These are phyloP conservation scores for Neurospora hispaniola DNA, from an alignment of 495 filamentous ascomycete species.

Conservation along the genomic window DNA sequence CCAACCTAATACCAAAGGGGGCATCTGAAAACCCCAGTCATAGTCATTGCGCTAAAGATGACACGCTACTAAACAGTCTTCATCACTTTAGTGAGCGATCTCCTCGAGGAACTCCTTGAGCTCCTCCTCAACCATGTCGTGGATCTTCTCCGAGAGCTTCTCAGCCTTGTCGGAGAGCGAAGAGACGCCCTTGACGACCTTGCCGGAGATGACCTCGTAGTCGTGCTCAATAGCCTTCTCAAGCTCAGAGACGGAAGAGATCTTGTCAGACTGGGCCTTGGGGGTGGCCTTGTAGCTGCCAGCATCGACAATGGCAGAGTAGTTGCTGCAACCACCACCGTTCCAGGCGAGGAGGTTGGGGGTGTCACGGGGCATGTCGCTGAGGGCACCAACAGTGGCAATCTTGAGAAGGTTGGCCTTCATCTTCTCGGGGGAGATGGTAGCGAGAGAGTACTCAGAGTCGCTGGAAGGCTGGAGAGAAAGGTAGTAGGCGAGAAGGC, in stretches of 20 bases:
- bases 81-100: constrained; percentile 29
- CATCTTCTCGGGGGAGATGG: constrained; percentile 86
- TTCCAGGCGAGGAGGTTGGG: constrained; percentile 93
- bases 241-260: constrained; percentile 35
- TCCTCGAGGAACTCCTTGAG: constrained; percentile 59
- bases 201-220: constrained; percentile 42
- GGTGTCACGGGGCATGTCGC: constrained; percentile 77
- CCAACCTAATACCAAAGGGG: constrained; percentile 7
- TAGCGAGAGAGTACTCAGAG: constrained; percentile 79
- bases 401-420: constrained; percentile 80
- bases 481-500: constrained; percentile 94
- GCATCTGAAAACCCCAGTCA: background rate
- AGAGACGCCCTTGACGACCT: constrained; percentile 38
- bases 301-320: constrained; percentile 66
- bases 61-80: constrained; percentile 1
- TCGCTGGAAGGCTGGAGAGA: constrained; percentile 84
- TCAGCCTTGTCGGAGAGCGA: constrained; percentile 36
- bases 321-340: constrained; percentile 89
- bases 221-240: constrained; percentile 53
- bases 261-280: constrained; percentile 18
- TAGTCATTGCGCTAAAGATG: constrained; percentile 7
- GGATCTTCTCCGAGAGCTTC: constrained; percentile 42
- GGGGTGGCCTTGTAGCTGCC: constrained; percentile 45
- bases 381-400: constrained; percentile 68
- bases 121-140: constrained; percentile 50